Conservation (phyloP, 2,329 filamentous ascomycete species). For the Exophiala sp. region DNA sequence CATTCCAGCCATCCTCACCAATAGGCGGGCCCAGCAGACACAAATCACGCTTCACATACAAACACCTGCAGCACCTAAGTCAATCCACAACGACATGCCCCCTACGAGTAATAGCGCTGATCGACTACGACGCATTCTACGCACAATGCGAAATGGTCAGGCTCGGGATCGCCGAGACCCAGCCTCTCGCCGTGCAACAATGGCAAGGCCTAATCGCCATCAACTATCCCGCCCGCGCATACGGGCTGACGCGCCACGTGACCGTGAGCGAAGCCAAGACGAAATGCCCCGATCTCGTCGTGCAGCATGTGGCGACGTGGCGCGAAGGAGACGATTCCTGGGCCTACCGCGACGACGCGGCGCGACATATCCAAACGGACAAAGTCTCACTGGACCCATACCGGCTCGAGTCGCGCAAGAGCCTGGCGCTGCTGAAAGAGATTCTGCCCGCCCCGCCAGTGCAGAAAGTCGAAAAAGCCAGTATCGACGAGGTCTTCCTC, state of each 20-base stretch:
- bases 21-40: constrained; percentile 30
- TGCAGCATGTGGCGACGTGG: constrained; percentile 94
- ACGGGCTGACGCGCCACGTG: constrained; percentile 73
- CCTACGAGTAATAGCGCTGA: constrained; percentile 78
- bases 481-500: constrained; percentile 92
- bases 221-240: constrained; percentile 84
- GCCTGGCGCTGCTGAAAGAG: constrained; percentile 72
- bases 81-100: constrained; percentile 66
- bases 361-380: constrained; percentile 71
- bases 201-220: constrained; percentile 94
- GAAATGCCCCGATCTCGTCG: constrained; percentile 73
- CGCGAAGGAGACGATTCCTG: constrained; percentile 85
- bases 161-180: constrained; percentile 64
- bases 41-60: constrained; percentile 73
- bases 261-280: constrained; percentile 76
- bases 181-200: constrained; percentile 87
- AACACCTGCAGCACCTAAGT: constrained; percentile 70
- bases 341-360: constrained; percentile 81
- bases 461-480: constrained; percentile 83
- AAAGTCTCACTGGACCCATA: constrained; percentile 96
- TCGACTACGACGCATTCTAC: constrained; percentile 97
- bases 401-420: constrained; percentile 73
- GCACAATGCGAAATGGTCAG: constrained; percentile 93
- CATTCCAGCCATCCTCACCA: constrained; percentile 45
- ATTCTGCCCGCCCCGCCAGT: constrained; percentile 55